These are phyloP conservation scores for Zea mays DNA, from an alignment of 176 grass and related monocot species.

Conservation along the genomic window DNA sequence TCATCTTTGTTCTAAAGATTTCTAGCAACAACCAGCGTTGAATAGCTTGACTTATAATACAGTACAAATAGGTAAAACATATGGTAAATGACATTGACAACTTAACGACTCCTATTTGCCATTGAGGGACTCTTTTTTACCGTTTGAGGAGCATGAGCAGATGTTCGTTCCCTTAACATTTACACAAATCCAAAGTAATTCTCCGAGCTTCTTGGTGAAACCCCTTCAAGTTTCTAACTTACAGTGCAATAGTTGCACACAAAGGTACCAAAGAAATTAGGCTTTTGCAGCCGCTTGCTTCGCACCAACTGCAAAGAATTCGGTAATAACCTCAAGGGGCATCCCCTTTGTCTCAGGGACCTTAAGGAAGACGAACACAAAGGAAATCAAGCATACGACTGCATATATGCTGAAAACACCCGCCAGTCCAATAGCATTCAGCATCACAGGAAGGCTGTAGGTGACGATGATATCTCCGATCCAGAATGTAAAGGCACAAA, in stretches of 20 bases:
- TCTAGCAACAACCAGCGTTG: slow-evolving; percentile 21
- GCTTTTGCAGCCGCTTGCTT: slow-evolving; percentile 44
- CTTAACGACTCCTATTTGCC: slow-evolving; percentile 25
- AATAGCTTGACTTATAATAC: slow-evolving; percentile 28
- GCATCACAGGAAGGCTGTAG: slow-evolving; percentile 81
- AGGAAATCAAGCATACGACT: slow-evolving; percentile 57
- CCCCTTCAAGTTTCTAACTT: slow-evolving; percentile 12
- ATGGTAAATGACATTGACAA: slow-evolving; percentile 23
- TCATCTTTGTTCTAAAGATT: slow-evolving; percentile 37
- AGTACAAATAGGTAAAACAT: slow-evolving; percentile 21
- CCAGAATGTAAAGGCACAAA: slow-evolving; percentile 83
- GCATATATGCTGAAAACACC: slow-evolving; percentile 87
- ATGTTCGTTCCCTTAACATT: slow-evolving; percentile 5
- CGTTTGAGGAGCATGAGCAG: neutral
- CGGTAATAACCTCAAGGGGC: slow-evolving; percentile 88
- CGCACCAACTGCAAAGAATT: slow-evolving; percentile 75
- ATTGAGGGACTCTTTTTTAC: slow-evolving; percentile 20
- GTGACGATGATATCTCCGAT: slow-evolving; percentile 74
- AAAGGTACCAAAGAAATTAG: slow-evolving; percentile 34
- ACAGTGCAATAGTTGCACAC: slow-evolving; percentile 10
- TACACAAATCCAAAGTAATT: slow-evolving; percentile 14
- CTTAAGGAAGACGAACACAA: slow-evolving; percentile 80
- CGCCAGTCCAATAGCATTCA: slow-evolving; percentile 74
- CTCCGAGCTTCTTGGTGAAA: neutral
- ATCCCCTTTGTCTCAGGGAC: slow-evolving; percentile 92